phyloP scores from a whole-genome alignment of 148 eudicot genomes.

The Dysphania ambrosioides region DNA sequence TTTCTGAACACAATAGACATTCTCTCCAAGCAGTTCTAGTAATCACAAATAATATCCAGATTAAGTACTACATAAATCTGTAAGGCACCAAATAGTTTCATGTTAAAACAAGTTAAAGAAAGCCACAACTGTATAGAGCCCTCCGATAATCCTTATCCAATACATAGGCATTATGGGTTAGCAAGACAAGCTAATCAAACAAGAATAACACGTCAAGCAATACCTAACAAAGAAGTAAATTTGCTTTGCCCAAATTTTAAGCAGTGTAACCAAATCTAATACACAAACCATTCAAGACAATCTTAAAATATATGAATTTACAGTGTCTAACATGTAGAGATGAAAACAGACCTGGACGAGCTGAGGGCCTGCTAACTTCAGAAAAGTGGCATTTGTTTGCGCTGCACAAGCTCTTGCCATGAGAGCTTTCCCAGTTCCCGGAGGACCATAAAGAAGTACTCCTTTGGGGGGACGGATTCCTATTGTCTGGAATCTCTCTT shows the following conservation, averaged over 20 bases:
- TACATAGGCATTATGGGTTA: neutral
- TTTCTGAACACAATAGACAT: neutral
- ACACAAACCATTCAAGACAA: neutral
- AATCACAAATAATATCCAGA: neutral
- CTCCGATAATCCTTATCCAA: neutral
- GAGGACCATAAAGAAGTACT: conserved; percentile 94
- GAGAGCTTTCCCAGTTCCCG: conserved; percentile 93
- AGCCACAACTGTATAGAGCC: no score
- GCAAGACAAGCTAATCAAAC: neutral
- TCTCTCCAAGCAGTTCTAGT: neutral
- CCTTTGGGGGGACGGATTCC: conserved; percentile 98
- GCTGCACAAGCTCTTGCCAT: conserved; percentile 99
- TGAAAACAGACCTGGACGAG: conserved; percentile 71
- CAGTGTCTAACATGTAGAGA: neutral
- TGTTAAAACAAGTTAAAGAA: no score
- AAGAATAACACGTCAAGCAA: neutral
- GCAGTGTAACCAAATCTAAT: neutral
- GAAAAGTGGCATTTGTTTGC: conserved; percentile 95
- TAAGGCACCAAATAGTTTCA: neutral
- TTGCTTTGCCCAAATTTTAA: neutral
- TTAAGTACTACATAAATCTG: neutral
- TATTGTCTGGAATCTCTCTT: conserved; percentile 82
- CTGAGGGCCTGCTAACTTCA: conserved; percentile 97
- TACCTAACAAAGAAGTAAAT: neutral
- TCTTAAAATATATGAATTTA: neutral